Base-by-base conservation (phyloP, 345 rosid genomes). In the Brassica cretica region DNA sequence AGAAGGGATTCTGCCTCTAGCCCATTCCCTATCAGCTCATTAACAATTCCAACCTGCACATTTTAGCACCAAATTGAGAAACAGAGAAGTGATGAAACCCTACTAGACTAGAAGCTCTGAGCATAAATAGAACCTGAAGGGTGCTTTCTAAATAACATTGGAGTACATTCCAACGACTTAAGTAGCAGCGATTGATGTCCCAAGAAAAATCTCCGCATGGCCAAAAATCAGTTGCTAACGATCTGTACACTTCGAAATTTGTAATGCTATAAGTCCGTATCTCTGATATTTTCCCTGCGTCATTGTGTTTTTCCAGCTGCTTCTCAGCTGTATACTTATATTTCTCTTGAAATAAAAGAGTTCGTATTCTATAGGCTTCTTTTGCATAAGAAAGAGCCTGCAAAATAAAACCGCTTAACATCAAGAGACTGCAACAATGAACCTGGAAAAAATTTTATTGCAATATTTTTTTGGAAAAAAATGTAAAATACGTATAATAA, bases 61-160 rank as follows among this genome's bases (percentile, higher is more conserved):
- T 71, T 15, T 44, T 63, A 41, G 70, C 56, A 66, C 80, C 61
- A 21, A 37, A 66, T 58, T 19, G 19, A 39, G 64, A 67, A 51
- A 68, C 63, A 79, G 74, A 72, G 60, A 74, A 70, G 12, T 65
- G 58, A 41, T 70, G 68, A 58, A 64, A 12, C 44, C 12, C 8
- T 1, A 30, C 71, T 70, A 70, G 27, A 68, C 29, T 39, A 78
- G 58, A 81, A 25, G 70, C 53, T 56, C 58, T 74, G 76, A 67
- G 71, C 62, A 82, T 62, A 65, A 81, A 12, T 49, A 66, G 68
- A 70, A 94, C 98, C 96, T 95, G 98, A 76, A 93, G 88, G 76
- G 84, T 89, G 87, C 99, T 95, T 81, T 95, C 99, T 74, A 95
- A 88, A 78, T 91, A 93, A 80, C 91, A 84, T 18, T 95, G 93